Percentiles rank a stretch among this genome's conserved stretches.
These are phyloP conservation scores for Malus orientalis DNA, from an alignment of 306 rosid genomes.

Conservation along the genomic window DNA sequence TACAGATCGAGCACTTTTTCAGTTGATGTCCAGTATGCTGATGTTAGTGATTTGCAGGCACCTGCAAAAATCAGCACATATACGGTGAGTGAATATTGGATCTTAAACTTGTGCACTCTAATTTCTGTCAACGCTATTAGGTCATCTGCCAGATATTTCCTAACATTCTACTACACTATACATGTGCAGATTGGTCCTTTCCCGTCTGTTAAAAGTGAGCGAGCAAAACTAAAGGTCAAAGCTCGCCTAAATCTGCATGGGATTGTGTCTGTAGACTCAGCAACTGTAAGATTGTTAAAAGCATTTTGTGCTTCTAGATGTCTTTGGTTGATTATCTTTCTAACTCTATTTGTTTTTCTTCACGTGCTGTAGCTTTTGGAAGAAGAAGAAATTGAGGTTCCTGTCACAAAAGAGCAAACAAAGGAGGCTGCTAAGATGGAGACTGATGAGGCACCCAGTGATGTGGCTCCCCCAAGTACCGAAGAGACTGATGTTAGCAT, in stretches of 20 bases:
- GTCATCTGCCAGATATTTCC: not conserved
- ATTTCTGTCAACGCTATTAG: not conserved
- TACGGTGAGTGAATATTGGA: conserved; percentile 39
- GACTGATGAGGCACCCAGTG: conserved; percentile 59
- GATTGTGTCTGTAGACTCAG: conserved; percentile 61
- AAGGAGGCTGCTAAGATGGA: conserved; percentile 63
- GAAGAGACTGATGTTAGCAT: conserved; percentile 52
- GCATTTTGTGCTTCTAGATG: not conserved
- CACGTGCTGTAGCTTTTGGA: conserved; percentile 56
- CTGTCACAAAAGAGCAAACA: conserved; percentile 51
- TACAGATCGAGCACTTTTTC: conserved; percentile 63
- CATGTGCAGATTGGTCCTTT: conserved; percentile 83
- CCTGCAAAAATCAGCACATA: conserved; percentile 72
- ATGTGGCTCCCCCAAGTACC: conserved; percentile 37
- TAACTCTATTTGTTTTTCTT: not conserved
- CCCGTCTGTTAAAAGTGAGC: conserved; percentile 46
- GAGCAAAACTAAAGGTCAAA: conserved; percentile 67
- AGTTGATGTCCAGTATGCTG: conserved; percentile 65
- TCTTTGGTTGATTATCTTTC: not conserved
- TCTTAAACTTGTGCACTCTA: not conserved
- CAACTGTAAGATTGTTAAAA: conserved; percentile 51
- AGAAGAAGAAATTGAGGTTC: conserved; percentile 80
- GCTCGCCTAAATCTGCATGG: conserved; percentile 79
- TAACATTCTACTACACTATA: not conserved
- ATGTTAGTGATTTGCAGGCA: conserved; percentile 45